Base-by-base conservation (phyloP, 2,329 filamentous ascomycete genomes). In the Pseudofabraea citricarpa region DNA sequence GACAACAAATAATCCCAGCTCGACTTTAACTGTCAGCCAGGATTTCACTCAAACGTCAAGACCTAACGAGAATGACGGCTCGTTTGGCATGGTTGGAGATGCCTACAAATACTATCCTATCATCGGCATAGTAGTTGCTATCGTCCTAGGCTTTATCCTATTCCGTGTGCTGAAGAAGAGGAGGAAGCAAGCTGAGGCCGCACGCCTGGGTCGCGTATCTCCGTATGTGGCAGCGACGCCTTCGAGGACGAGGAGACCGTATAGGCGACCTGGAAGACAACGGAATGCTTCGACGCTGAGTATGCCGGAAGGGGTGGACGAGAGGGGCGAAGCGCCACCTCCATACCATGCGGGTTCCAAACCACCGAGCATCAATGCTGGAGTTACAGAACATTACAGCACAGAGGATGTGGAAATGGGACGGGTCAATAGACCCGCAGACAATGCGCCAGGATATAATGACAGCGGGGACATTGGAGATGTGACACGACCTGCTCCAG, bases 321-420 rank as follows among this genome's bases (percentile, higher is more conserved):
- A 83, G 63, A 61, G 72, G 33, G 81, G 81, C 21, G 79, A 84
- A 58, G 77, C 80, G 8, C 81, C 81, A 39, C 81, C 81, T 37
- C 78, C 81, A 0, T 85, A 85, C 57, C 67, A 45, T 5, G 49
- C 50, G 9, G 54, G 46, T 3, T 37, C 32, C 4, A 61, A 61
- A 33, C 57, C 58, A 13, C 57, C 57, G 23, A 61, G 57, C 48
- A 40, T 58, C 33, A 47, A 20, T n/a, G 10, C 6, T 21, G 21
- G 5, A n/a, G 6, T 18, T 7, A 13, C 29, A 47, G 39, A 50
- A 24, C 36, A 9, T 15, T 27, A 44, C 44, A 36, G 40, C 23
- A 21, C 37, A 7, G 16, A 31, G 22, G 23, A 29, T 43, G 21
- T 9, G 31, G 16, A 41, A 33, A 45, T 43, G 20, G 36, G 12